A percentile compares a stretch with the other conserved stretches of the same genome.
phyloP scores from a whole-genome alignment of 1,284 basidiomycete genomes.

The Ustilago bromivora region DNA sequence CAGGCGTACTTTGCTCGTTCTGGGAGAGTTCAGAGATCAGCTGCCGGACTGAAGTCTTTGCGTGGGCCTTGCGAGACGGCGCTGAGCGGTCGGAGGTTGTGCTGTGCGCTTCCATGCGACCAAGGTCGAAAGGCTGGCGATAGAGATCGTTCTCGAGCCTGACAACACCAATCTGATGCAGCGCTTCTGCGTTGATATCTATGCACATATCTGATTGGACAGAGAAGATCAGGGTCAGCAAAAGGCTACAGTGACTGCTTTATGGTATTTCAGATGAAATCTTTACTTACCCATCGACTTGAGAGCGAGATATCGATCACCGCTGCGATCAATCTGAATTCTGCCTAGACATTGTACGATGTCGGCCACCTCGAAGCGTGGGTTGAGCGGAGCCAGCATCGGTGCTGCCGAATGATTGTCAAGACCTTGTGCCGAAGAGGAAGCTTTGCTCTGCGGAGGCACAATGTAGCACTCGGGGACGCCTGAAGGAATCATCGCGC shows the following conservation, averaged over 20 bases:
- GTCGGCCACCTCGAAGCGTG: slow-evolving; percentile 33
- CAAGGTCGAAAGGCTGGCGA: slow-evolving; percentile 24
- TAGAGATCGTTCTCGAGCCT: slow-evolving; percentile 28
- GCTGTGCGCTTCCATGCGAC: neutral
- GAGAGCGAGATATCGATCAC: slow-evolving; percentile 11
- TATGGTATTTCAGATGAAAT: neutral
- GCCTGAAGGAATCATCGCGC: neutral
- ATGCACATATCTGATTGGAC: slow-evolving; percentile 4
- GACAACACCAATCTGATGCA: slow-evolving; percentile 34
- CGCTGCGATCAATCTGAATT: slow-evolving; percentile 26
- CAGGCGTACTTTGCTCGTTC: slow-evolving; percentile 11
- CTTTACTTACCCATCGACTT: slow-evolving; percentile 13
- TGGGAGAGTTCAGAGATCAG: slow-evolving; percentile 14
- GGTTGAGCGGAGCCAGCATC: slow-evolving; percentile 14
- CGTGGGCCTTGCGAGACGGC: too few relatives aligned
- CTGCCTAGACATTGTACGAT: slow-evolving; percentile 28
- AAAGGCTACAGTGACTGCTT: neutral
- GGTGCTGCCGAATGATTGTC: neutral
- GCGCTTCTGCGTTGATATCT: slow-evolving; percentile 34
- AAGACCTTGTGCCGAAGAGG: slow-evolving; percentile 7
- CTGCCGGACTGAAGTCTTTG: slow-evolving; percentile 6
- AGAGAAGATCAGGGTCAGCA: neutral
- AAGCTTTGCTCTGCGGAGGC: slow-evolving; percentile 23
- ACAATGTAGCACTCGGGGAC: slow-evolving; percentile 48
- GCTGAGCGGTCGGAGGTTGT: neutral